Conservation (phyloP, 179 eudicot species). For the Beta corolliflora region DNA sequence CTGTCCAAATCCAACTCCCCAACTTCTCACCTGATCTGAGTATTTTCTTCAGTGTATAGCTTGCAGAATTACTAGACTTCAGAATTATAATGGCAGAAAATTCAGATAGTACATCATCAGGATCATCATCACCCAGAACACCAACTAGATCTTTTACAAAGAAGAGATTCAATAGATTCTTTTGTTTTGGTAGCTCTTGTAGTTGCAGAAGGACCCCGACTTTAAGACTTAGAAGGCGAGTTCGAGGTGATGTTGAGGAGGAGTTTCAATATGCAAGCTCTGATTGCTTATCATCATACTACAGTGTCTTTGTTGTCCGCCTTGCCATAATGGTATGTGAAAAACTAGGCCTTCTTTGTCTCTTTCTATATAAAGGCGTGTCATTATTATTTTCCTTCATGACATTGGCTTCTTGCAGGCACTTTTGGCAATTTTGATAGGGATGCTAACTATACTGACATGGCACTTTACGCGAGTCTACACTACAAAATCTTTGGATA, state of each 20-base stretch:
- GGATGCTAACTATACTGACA: conserved; percentile 82
- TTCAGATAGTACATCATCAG: conserved; percentile 29
- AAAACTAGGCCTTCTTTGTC: background rate
- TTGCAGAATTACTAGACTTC: conserved; percentile 12
- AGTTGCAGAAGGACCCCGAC: conserved; percentile 37
- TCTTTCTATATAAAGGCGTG: no score
- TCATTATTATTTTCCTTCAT: background rate
- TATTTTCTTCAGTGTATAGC: background rate
- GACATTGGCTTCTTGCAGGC: conserved; percentile 51
- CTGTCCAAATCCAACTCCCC: background rate
- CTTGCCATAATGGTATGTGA: conserved; percentile 89
- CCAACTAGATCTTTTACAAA: conserved; percentile 38
- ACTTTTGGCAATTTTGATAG: conserved; percentile 92
- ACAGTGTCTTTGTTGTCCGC: conserved; percentile 93
- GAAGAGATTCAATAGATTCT: conserved; percentile 23
- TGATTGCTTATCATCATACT: conserved; percentile 76
- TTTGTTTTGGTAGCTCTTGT: conserved; percentile 35
- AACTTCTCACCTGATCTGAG: conserved; percentile 4
- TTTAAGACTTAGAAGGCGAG: conserved; percentile 40
- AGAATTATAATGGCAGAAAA: conserved; percentile 32
- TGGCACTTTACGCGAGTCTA: conserved; percentile 95
- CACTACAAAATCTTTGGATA: conserved; percentile 76
- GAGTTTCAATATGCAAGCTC: conserved; percentile 63
- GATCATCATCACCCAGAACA: conserved; percentile 42
- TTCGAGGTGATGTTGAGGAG: conserved; percentile 70